Evolutionary conservation across 2,329 filamentous ascomycete genomes (phyloP).

Genomic region (Alternaria postmessia): DNA sequence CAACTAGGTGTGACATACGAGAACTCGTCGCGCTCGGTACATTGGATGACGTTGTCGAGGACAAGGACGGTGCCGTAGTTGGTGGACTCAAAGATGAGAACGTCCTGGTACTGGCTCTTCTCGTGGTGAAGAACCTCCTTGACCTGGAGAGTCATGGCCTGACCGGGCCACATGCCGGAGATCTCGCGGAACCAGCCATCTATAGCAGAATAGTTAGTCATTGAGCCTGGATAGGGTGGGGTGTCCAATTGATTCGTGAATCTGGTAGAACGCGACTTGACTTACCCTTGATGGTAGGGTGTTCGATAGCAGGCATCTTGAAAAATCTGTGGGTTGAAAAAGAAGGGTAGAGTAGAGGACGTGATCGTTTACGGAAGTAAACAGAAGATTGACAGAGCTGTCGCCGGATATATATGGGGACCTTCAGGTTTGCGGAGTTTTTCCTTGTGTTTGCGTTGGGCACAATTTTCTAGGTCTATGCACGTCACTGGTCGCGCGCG

Average conservation of each 20-base stretch:
- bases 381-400: constrained; percentile 21
- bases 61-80: constrained; percentile 96
- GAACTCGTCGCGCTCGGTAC: constrained; percentile 98
- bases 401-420: constrained; percentile 31
- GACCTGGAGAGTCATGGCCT: constrained; percentile 91
- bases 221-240: neutral
- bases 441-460: constrained; percentile 18
- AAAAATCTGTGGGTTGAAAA: constrained; percentile 9
- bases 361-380: constrained; percentile 16
- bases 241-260: neutral
- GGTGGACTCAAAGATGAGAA: constrained; percentile 97
- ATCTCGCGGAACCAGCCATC: constrained; percentile 99
- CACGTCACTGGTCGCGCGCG: constrained; percentile 33
- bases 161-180: constrained; percentile 98
- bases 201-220: constrained; percentile 50
- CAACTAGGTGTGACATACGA: constrained; percentile 61
- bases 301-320: constrained; percentile 72
- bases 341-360: neutral
- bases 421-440: constrained; percentile 32
- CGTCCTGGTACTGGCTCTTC: constrained; percentile 99
- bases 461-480: constrained; percentile 20
- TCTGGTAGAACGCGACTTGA: neutral
- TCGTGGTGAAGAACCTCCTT: constrained; percentile 98
- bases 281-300: constrained; percentile 79
- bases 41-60: constrained; percentile 98